Percentiles rank a stretch among this genome's conserved stretches.
Conservation (phyloP, 441 rosid genomes). For the Populus hybrid region DNA sequence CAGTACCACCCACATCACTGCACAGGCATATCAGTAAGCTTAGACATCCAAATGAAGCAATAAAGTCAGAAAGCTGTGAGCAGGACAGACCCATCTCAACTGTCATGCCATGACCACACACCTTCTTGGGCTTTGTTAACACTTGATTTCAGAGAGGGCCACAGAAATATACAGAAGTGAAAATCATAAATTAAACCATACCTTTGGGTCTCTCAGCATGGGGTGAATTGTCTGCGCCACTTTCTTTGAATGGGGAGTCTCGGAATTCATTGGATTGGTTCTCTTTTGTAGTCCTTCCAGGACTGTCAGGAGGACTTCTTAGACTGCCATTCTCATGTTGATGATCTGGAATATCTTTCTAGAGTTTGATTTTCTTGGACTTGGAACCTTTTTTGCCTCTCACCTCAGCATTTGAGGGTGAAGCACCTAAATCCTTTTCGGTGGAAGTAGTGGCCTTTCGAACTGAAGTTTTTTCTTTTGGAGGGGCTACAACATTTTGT, state of each 20-base stretch:
- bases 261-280: conserved; percentile 49
- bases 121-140: not conserved
- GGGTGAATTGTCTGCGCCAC: conserved; percentile 55
- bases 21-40: conserved; percentile 22
- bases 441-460: conserved; percentile 36
- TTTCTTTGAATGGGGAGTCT: conserved; percentile 46
- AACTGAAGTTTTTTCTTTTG: conserved; percentile 57
- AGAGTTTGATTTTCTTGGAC: conserved; percentile 38
- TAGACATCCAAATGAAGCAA: conserved; percentile 17
- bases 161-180: not conserved
- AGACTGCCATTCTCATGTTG: conserved; percentile 41
- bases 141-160: not conserved
- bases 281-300: conserved; percentile 36
- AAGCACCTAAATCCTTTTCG: conserved; percentile 31
- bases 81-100: conserved; percentile 2
- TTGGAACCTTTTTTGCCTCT: conserved; percentile 42
- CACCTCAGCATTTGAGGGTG: conserved; percentile 40
- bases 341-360: conserved; percentile 52
- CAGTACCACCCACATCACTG: too few relatives aligned
- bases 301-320: conserved; percentile 43
- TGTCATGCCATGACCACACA: not conserved
- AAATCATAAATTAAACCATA: conserved; percentile 18
- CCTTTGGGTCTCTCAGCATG: conserved; percentile 51
- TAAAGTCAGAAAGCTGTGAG: conserved; percentile 8
- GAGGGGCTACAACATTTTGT: conserved; percentile 86